Percentiles rank a stretch among this genome's conserved stretches.
Evolutionary conservation across 2,329 filamentous ascomycete genomes (phyloP).

Genomic region (Colletotrichum sp.): DNA sequence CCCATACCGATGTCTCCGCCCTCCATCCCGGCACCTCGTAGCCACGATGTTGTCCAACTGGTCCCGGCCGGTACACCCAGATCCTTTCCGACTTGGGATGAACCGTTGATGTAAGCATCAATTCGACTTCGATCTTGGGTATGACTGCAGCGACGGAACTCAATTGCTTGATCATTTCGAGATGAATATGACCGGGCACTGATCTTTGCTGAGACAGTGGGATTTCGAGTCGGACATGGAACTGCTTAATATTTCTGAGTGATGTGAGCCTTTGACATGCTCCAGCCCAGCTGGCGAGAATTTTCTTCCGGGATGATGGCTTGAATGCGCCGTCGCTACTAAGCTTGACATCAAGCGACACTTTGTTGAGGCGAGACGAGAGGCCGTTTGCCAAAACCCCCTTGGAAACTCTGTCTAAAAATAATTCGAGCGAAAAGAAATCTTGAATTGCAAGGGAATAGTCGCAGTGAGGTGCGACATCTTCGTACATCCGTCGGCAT

Average conservation of each 20-base stretch:
- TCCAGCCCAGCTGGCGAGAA: not conserved
- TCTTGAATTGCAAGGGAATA: conserved; percentile 2
- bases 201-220: not conserved
- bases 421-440: not conserved
- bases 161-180: not conserved
- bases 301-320: conserved; percentile 7
- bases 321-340: not conserved
- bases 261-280: not conserved
- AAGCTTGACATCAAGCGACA: not conserved
- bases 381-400: not conserved
- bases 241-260: not conserved
- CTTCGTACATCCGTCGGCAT: conserved; percentile 2
- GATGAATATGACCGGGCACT: not conserved
- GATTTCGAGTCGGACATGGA: not conserved
- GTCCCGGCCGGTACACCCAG: not conserved
- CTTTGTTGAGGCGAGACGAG: not conserved
- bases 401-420: not conserved
- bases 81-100: not conserved
- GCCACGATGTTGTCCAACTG: not conserved
- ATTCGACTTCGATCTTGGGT: not conserved
- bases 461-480: conserved; percentile 2
- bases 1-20: not conserved
- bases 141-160: not conserved
- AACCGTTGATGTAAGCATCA: conserved; percentile 1
- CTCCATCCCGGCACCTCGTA: not conserved